Evolutionary conservation across 2,329 filamentous ascomycete species (phyloP), one percentile per base, ranked within the genome.

Genomic region (Coleophoma cylindrospora): DNA sequence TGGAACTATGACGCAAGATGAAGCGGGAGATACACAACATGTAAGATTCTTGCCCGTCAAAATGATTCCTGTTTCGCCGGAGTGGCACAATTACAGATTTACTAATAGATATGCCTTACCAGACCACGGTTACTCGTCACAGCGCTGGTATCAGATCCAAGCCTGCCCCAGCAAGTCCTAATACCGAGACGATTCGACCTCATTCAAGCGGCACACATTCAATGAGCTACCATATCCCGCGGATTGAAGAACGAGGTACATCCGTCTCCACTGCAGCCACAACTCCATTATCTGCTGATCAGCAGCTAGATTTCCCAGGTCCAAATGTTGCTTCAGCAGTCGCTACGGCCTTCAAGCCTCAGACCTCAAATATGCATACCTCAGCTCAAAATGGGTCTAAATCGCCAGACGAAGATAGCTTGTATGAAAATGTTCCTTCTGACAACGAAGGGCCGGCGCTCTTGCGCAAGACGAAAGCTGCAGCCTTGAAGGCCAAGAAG

Each of bases 251-350:
- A 13, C 51, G 58, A 36, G 61, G 56, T 19, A 53, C 34, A 8
- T 63, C 61, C 2, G 54, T 60, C 13, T 62, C 59, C 4, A 62
- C 57, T 13, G 55, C 57, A 51, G 60, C 58, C 46, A 61, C 57
- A 34, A 65, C 55, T 43, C 61, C 61, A 45, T 41, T 60, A 13
- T 53, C 51, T 37, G 46, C 50, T 6, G 57, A 59, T 32, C 55
- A 53, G 21, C 53, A 53, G n/a, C 38, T 44, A 44, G 41, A 44
- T 32, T 32, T 44, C 10, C 40, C 51, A 19, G 12, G 38, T 6
- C 43, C 44, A 13, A 57, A 51, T 48, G 36, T 34, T 7, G 22
- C 33, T 12, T 41, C 45, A 3, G 32, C 33, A 27, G 34, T 27
- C 13, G 19, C 38, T 21, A 2, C 38, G 17, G 37, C 12, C 15